Percentiles rank a stretch among this genome's conserved stretches.
Evolutionary conservation across 768 basidiomycete genomes (phyloP).

Genomic region (Kwoniella sp.): DNA sequence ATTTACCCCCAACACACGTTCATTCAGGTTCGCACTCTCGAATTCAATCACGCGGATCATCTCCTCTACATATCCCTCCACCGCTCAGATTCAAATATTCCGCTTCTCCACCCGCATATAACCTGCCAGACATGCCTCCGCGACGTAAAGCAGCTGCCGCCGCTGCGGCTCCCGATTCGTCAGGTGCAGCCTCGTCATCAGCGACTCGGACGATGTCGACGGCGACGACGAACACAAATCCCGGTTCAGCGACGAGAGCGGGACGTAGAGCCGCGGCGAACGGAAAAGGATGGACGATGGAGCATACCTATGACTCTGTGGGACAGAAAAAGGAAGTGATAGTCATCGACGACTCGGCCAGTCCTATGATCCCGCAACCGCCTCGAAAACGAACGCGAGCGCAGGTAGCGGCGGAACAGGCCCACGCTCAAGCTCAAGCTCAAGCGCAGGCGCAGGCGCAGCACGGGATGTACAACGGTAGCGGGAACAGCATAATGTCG

Average conservation of each 20-base stretch:
- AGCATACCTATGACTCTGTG: conserved; percentile 46
- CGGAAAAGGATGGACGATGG: conserved; percentile 50
- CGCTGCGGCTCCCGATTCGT: conserved; percentile 14
- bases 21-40: not conserved
- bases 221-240: conserved; percentile 9
- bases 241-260: conserved; percentile 10
- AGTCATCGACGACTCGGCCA: conserved; percentile 47
- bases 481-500: conserved; percentile 17
- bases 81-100: conserved; percentile 50
- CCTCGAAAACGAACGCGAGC: conserved; percentile 44
- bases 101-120: conserved; percentile 32
- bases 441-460: not conserved
- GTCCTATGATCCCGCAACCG: conserved; percentile 22
- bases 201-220: conserved; percentile 18
- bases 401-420: conserved; percentile 36
- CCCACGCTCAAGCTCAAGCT: conserved; percentile 23
- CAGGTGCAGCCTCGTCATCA: conserved; percentile 8
- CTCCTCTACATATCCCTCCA: conserved; percentile 40
- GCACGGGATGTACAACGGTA: conserved; percentile 19
- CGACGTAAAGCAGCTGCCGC: conserved; percentile 26
- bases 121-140: conserved; percentile 35
- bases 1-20: not conserved
- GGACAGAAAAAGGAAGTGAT: conserved; percentile 48
- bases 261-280: conserved; percentile 22
- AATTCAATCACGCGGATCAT: conserved; percentile 1